These are phyloP conservation scores for Davidsoniella eucalypti DNA, from an alignment of 2,329 filamentous ascomycete species.

Conservation along the genomic window DNA sequence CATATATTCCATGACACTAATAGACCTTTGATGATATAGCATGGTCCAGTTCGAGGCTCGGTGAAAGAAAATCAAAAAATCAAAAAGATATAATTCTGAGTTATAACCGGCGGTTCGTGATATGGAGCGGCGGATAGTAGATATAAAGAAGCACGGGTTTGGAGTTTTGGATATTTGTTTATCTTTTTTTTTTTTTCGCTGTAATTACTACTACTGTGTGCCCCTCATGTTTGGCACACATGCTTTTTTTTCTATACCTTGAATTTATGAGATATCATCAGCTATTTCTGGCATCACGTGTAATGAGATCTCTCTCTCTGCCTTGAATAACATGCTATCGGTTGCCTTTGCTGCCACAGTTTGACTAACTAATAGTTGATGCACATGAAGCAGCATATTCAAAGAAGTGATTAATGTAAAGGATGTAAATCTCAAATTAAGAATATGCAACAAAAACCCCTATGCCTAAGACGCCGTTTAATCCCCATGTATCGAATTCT, in stretches of 20 bases:
- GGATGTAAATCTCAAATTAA: background rate
- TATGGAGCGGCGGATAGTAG: background rate
- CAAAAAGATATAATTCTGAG: no score
- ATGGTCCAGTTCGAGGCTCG: slow-evolving; percentile 98
- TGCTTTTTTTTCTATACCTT: no score
- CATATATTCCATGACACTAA: background rate
- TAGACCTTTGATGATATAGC: slow-evolving; percentile 27
- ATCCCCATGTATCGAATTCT: background rate
- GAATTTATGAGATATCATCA: no score
- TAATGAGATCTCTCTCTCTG: no score
- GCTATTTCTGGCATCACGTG: no score
- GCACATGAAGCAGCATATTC: background rate
- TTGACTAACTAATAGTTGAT: background rate
- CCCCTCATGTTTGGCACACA: no score
- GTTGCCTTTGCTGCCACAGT: no score
- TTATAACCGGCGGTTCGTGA: background rate
- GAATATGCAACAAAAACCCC: background rate
- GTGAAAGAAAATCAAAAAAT: slow-evolving; percentile 24
- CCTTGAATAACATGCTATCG: no score
- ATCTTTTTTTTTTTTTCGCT: background rate
- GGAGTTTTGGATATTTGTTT: background rate
- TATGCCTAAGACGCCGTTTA: background rate
- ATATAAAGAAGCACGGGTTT: background rate
- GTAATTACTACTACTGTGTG: background rate
- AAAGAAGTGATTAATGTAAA: background rate